Conservation (phyloP, 2,329 filamentous ascomycete genomes). For the Pseudocercospora eumusae region DNA sequence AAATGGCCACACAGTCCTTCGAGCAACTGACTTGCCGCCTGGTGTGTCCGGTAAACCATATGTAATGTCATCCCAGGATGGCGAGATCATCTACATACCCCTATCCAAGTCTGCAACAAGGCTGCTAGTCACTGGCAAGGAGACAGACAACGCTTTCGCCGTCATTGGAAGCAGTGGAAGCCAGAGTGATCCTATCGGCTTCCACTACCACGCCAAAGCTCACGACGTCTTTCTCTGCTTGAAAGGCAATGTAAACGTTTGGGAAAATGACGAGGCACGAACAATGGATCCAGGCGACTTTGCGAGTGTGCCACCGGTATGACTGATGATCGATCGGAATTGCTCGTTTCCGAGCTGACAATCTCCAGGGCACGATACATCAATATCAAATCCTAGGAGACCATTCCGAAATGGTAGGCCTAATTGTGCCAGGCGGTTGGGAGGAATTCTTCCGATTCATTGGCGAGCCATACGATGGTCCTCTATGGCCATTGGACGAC, state of each 20-base stretch:
- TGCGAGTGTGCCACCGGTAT: slow-evolving; percentile 59
- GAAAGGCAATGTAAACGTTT: slow-evolving; percentile 59
- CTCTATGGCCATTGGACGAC: slow-evolving; percentile 53
- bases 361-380: slow-evolving; percentile 53
- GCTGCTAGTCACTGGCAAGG: slow-evolving; percentile 55
- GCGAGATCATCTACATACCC: slow-evolving; percentile 56
- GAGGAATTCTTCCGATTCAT: slow-evolving; percentile 63
- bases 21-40: slow-evolving; percentile 23
- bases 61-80: slow-evolving; percentile 42
- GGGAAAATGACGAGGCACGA: slow-evolving; percentile 59
- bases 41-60: slow-evolving; percentile 30
- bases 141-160: slow-evolving; percentile 55
- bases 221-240: slow-evolving; percentile 61
- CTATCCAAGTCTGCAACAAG: slow-evolving; percentile 56
- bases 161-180: slow-evolving; percentile 55
- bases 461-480: slow-evolving; percentile 54
- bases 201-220: slow-evolving; percentile 59
- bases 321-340: slow-evolving; percentile 16
- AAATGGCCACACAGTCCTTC: slow-evolving; percentile 5
- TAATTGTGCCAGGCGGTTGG: slow-evolving; percentile 62
- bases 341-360: slow-evolving; percentile 10
- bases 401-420: slow-evolving; percentile 56
- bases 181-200: slow-evolving; percentile 52
- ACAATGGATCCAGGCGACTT: slow-evolving; percentile 59
- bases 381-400: slow-evolving; percentile 58